Conservation (phyloP, 2,329 filamentous ascomycete genomes). For the Xylaria sp. region DNA sequence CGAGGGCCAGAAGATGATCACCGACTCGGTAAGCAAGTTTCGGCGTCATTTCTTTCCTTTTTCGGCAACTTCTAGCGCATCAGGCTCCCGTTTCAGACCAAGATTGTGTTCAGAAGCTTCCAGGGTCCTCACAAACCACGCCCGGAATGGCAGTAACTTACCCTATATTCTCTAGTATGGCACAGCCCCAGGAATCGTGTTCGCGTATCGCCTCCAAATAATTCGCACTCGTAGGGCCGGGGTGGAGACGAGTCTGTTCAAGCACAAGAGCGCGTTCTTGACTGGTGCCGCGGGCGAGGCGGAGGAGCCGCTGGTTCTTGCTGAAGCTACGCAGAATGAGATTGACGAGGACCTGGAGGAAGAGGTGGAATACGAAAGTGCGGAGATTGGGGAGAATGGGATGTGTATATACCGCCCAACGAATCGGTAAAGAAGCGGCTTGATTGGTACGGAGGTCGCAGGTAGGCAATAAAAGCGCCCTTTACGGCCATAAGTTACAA, state of each 20-base stretch:
- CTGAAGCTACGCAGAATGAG: conserved; percentile 4
- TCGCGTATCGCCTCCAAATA: conserved; percentile 9
- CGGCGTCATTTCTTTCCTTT: no score
- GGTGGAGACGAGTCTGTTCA: neutral
- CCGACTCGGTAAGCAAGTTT: no score
- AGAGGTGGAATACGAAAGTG: conserved; percentile 7
- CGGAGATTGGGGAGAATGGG: neutral
- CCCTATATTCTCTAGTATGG: no score
- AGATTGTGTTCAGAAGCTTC: no score
- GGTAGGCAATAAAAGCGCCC: neutral
- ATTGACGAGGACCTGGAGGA: conserved; percentile 5
- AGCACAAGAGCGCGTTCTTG: conserved; percentile 7
- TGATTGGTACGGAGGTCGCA: neutral
- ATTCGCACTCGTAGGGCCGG: neutral
- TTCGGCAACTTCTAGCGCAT: no score
- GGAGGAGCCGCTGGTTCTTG: conserved; percentile 5
- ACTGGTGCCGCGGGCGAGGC: conserved; percentile 3
- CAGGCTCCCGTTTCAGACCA: no score
- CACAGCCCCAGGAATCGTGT: conserved; percentile 11
- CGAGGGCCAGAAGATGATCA: neutral
- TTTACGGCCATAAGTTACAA: neutral
- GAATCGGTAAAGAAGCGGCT: neutral
- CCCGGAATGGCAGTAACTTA: no score
- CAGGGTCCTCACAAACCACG: no score
- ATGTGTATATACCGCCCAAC: conserved; percentile 2